Conservation (phyloP, 805 yeast genomes). For the Hanseniaspora guilliermondii region DNA sequence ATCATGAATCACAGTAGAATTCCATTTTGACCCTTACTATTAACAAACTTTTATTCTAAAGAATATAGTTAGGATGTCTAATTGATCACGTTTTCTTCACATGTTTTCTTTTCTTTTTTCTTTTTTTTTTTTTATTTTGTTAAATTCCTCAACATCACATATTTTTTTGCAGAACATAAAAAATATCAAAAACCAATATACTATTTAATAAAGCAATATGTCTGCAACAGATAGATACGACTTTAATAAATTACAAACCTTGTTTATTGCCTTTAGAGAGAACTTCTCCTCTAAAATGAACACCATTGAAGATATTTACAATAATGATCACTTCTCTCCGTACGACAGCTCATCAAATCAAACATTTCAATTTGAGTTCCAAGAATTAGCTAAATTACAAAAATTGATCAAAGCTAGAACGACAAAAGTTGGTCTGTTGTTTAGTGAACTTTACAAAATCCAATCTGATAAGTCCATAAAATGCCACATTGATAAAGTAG, state of each 20-base stretch:
- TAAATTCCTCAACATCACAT: too few relatives aligned
- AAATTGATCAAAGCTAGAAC: conserved; percentile 58
- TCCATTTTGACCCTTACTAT: too few relatives aligned
- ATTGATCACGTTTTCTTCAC: too few relatives aligned
- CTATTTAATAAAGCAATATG: background rate
- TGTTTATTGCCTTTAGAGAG: conserved; percentile 1
- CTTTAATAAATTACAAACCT: background rate
- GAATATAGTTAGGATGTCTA: too few relatives aligned
- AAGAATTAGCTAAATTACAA: conserved; percentile 48
- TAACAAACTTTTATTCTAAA: too few relatives aligned
- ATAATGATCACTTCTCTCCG: background rate
- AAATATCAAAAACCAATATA: background rate
- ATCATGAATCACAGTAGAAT: too few relatives aligned
- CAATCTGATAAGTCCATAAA: background rate
- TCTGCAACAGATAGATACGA: background rate
- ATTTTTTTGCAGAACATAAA: too few relatives aligned
- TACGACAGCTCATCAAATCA: background rate
- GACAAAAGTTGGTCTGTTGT: conserved; percentile 44
- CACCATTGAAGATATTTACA: background rate
- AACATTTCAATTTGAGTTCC: conserved; percentile 15
- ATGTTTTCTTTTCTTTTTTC: background rate
- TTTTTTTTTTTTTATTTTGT: background rate
- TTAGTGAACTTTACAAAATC: conserved; percentile 3
- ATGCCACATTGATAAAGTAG: background rate
- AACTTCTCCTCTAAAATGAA: background rate